These are phyloP conservation scores for Sarocladiaceae sp. DNA, from an alignment of 2,329 filamentous ascomycete genomes.

Conservation along the genomic window DNA sequence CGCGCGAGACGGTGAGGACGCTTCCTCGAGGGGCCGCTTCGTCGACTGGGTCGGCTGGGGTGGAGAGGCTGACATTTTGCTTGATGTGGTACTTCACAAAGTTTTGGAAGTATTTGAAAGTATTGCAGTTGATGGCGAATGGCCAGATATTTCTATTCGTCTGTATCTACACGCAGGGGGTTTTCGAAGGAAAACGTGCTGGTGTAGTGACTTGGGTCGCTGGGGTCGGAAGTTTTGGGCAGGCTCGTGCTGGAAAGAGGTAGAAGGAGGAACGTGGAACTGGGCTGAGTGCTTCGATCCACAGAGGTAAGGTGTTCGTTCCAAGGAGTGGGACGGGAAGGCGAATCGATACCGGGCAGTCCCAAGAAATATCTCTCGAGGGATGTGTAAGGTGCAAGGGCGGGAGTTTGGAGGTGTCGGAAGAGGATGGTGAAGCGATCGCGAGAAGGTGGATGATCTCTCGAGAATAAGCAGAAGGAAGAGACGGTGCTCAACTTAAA, in stretches of 20 bases:
- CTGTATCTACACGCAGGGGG: conserved; percentile 78
- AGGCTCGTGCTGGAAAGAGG: conserved; percentile 18
- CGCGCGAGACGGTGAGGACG: conserved; percentile 86
- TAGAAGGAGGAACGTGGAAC: conserved; percentile 21
- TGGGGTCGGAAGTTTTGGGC: conserved; percentile 35
- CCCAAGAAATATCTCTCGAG: conserved; percentile 6
- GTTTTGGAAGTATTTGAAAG: neutral
- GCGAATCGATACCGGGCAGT: conserved; percentile 11
- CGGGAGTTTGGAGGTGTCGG: conserved; percentile 9
- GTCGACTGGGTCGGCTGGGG: conserved; percentile 62
- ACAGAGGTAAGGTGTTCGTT: conserved; percentile 8
- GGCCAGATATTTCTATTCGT: conserved; percentile 16
- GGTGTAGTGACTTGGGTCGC: conserved; percentile 59
- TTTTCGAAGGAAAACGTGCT: conserved; percentile 92
- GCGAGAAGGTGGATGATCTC: conserved; percentile 20
- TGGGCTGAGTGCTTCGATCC: conserved; percentile 6
- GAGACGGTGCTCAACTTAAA: conserved; percentile 34
- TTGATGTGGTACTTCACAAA: conserved; percentile 12
- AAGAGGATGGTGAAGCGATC: conserved; percentile 31
- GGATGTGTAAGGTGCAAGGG: conserved; percentile 6
- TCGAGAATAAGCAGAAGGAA: conserved; percentile 28
- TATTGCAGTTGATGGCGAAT: conserved; percentile 1
- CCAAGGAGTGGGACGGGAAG: conserved; percentile 3
- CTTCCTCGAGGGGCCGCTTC: conserved; percentile 95
- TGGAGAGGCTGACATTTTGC: conserved; percentile 70